Percentiles rank a stretch among this genome's conserved stretches.
Evolutionary conservation across 768 basidiomycete species (phyloP).

Genomic region (Gelatoporia subvermispora): DNA sequence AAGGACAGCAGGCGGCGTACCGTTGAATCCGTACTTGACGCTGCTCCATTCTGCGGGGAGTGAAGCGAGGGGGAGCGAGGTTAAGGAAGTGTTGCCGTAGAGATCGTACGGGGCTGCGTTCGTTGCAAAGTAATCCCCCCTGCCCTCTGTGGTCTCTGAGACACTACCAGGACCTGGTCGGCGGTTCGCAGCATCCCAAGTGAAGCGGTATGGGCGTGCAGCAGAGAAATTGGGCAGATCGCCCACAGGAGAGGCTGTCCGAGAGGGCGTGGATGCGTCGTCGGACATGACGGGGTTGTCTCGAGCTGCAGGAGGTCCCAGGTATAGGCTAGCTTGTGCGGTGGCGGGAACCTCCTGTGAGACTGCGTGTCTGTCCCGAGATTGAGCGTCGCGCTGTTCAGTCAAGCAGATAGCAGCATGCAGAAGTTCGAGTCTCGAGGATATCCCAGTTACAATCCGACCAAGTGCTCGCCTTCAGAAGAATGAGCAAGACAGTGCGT

Average conservation of each 20-base stretch:
- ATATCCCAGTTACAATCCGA: too few species aligned
- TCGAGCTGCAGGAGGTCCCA: background rate
- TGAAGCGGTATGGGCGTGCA: constrained; percentile 65
- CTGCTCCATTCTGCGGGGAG: constrained; percentile 74
- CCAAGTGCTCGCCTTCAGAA: too few species aligned
- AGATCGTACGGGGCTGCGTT: constrained; percentile 39
- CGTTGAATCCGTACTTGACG: constrained; percentile 83
- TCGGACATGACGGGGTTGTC: constrained; percentile 33
- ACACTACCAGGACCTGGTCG: constrained; percentile 64
- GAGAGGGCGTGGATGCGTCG: constrained; percentile 47
- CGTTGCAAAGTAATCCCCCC: constrained; percentile 49
- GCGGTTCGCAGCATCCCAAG: constrained; percentile 57
- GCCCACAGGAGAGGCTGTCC: constrained; percentile 52
- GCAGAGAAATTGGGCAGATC: constrained; percentile 39
- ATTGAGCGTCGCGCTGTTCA: background rate
- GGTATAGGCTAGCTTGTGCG: background rate
- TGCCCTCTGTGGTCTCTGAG: constrained; percentile 67
- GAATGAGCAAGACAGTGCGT: too few species aligned
- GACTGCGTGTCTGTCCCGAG: background rate
- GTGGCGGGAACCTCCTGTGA: background rate
- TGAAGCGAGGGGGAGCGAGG: constrained; percentile 42
- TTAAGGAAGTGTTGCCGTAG: constrained; percentile 39
- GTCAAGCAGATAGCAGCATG: too few species aligned
- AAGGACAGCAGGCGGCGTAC: constrained; percentile 35
- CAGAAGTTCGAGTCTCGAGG: too few species aligned